Conservation (phyloP, 257 asterid genomes). For the Ilex aquifolium region DNA sequence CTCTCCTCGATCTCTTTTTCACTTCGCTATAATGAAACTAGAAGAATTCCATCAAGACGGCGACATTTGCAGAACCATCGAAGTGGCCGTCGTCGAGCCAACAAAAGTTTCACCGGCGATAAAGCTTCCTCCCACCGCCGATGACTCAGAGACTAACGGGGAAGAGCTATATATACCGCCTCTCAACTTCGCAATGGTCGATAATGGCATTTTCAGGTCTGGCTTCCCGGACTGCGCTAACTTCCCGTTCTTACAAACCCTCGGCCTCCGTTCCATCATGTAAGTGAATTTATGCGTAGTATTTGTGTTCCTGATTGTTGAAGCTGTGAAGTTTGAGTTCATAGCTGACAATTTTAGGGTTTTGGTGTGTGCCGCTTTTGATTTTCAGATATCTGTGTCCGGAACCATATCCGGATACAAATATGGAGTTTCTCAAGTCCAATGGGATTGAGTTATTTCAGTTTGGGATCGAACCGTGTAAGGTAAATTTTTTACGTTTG, state of each 20-base stretch:
- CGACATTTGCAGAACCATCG: slow-evolving; percentile 31
- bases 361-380: slow-evolving; percentile 5
- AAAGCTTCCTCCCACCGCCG: slow-evolving; percentile 24
- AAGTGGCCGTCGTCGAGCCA: slow-evolving; percentile 27
- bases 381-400: slow-evolving; percentile 60
- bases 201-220: slow-evolving; percentile 60
- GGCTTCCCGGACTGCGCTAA: slow-evolving; percentile 67
- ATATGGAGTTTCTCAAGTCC: slow-evolving; percentile 57
- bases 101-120: slow-evolving; percentile 5
- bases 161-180: slow-evolving; percentile 60
- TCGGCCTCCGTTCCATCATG: slow-evolving; percentile 69
- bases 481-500: slow-evolving; percentile 33
- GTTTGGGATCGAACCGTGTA: slow-evolving; percentile 72
- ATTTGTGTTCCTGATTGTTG: background rate
- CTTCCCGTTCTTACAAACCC: slow-evolving; percentile 65
- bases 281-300: slow-evolving; percentile 13
- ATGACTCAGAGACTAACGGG: slow-evolving; percentile 28
- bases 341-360: slow-evolving; percentile 1
- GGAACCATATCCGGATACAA: slow-evolving; percentile 70
- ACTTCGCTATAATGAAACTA: background rate
- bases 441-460: slow-evolving; percentile 65
- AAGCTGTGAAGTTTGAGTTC: background rate
- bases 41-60: slow-evolving; percentile 4
- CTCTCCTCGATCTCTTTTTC: background rate
- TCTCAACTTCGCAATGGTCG: slow-evolving; percentile 75